Evolutionary conservation across 306 rosid genomes (phyloP).

Genomic region (Rosa chinensis): DNA sequence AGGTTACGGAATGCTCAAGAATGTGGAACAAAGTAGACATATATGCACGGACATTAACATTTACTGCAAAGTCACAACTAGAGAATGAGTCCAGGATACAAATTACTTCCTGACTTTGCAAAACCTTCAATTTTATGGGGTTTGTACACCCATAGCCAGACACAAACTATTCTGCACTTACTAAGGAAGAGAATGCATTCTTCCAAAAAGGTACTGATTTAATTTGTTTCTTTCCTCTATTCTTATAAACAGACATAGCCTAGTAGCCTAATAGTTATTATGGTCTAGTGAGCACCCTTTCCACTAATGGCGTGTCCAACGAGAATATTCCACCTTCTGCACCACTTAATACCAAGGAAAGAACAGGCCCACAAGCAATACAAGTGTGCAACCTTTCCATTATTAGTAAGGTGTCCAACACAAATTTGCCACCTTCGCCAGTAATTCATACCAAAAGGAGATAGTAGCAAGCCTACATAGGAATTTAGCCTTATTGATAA

Average conservation of each 20-base stretch:
- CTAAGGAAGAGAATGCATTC: neutral
- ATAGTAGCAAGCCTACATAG: conserved; percentile 30
- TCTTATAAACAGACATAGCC: neutral
- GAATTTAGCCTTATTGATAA: neutral
- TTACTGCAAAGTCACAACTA: neutral
- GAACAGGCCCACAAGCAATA: neutral
- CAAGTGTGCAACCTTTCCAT: neutral
- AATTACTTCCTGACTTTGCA: neutral
- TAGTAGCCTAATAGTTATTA: conserved; percentile 20
- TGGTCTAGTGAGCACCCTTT: conserved; percentile 26
- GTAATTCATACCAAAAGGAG: conserved; percentile 31
- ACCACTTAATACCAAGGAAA: neutral
- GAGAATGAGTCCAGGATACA: neutral
- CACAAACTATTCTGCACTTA: neutral
- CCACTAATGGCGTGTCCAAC: conserved; percentile 33
- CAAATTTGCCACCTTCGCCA: conserved; percentile 11
- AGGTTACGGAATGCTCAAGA: neutral
- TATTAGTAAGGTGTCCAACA: conserved; percentile 20
- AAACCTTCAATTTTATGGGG: neutral
- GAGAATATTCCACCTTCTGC: neutral
- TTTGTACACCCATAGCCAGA: neutral
- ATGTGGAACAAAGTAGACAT: neutral
- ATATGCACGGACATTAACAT: neutral
- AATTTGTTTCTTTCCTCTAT: neutral
- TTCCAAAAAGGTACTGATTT: neutral